These are phyloP conservation scores for Aureobasidium sp. DNA, from an alignment of 2,329 filamentous ascomycete species.

Conservation along the genomic window DNA sequence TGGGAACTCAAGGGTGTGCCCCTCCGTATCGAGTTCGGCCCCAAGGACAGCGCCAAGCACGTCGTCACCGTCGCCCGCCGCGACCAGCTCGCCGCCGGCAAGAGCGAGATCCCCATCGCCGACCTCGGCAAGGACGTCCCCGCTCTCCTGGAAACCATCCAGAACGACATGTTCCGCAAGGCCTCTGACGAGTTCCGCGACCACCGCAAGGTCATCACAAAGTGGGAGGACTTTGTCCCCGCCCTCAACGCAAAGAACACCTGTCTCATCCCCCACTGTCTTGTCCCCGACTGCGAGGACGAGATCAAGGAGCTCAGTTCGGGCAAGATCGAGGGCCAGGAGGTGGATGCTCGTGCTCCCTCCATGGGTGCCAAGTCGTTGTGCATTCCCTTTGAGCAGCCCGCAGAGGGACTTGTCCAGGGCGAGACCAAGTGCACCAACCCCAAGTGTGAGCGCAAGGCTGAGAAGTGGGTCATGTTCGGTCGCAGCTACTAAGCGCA, in stretches of 20 bases:
- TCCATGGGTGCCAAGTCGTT: slow-evolving; percentile 70
- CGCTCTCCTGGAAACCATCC: slow-evolving; percentile 79
- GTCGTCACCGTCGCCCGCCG: slow-evolving; percentile 81
- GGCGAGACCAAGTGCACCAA: slow-evolving; percentile 88
- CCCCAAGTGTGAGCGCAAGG: slow-evolving; percentile 69
- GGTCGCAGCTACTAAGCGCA: slow-evolving; percentile 45
- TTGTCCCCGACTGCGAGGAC: slow-evolving; percentile 79
- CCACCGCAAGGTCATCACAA: slow-evolving; percentile 70
- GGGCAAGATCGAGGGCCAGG: slow-evolving; percentile 58
- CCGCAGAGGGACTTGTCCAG: slow-evolving; percentile 59
- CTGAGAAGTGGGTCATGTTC: slow-evolving; percentile 89
- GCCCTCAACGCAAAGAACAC: slow-evolving; percentile 88
- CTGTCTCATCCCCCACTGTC: slow-evolving; percentile 83
- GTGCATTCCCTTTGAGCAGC: slow-evolving; percentile 80
- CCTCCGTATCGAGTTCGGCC: slow-evolving; percentile 88
- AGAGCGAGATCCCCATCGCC: slow-evolving; percentile 68
- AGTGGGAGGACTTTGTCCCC: slow-evolving; percentile 89
- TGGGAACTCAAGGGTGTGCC: slow-evolving; percentile 97
- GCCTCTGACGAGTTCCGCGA: slow-evolving; percentile 70
- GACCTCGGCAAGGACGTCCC: slow-evolving; percentile 68
- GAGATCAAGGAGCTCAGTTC: slow-evolving; percentile 89
- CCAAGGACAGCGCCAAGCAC: slow-evolving; percentile 81
- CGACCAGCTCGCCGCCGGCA: slow-evolving; percentile 61
- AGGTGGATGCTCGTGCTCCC: slow-evolving; percentile 61
- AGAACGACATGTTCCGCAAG: slow-evolving; percentile 68